Base-by-base conservation (phyloP, 805 yeast genomes). In the Vanderwaltozyma polyspora region DNA sequence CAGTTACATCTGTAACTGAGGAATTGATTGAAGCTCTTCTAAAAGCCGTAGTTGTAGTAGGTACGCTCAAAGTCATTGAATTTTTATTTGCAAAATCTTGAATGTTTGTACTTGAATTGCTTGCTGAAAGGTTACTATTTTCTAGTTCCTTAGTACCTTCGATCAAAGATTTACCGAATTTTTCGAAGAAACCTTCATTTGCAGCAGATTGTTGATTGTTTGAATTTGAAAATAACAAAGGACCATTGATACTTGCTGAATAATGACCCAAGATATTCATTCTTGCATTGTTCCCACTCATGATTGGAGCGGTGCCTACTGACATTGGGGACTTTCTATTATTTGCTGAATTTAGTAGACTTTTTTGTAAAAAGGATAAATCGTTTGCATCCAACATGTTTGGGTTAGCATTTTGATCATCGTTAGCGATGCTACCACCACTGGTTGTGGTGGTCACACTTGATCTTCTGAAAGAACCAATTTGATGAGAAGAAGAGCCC, bases 71-170 rank as follows among this genome's bases (percentile, higher is more conserved):
- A 12, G 21, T n/a, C 17, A 12, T n/a, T n/a, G n/a, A n/a, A n/a
- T n/a, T n/a, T n/a, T 21, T 21, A 21, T 21, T 21, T 8, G 10
- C 10, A 21, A 21, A 12, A 28, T 33, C 35, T 28, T 33, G 35
- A 18, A 33, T 18, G 18, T 33, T 33, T 3, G 31, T 28, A 4
- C 18, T 17, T 11, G 35, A 33, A 18, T 33, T 28, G 2, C 31
- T 28, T 10, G 31, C 28, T 11, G 29, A 32, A 18, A 24, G 29
- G 13, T 21, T n/a, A 25, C 10, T 25, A 27, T 34, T 33, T 34
- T 48, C 62, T 19, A 57, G 42, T 43, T 57, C 62, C 19, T 51
- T 44, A 1, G 62, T 57, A 14, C 60, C 60, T 33, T 56, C 61
- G 18, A 57, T 52, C 24, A 58, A 35, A 13, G 59, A 42, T 36